Base-by-base conservation (phyloP, 179 eudicot genomes). In the Spergularia azorica region DNA sequence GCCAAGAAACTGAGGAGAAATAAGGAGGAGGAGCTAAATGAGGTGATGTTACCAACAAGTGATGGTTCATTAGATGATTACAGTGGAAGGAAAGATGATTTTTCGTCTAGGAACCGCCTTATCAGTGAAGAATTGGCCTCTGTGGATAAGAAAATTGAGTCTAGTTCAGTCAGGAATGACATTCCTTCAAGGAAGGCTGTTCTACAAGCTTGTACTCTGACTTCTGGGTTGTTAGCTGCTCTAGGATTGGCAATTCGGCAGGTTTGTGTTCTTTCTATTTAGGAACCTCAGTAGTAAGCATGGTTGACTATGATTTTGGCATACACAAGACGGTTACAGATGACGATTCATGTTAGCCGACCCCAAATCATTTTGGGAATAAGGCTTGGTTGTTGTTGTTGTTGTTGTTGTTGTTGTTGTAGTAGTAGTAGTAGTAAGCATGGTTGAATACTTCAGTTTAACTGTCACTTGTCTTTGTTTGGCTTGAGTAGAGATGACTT, bases 181-280 rank as follows among this genome's bases (percentile, higher is more conserved):
- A 54, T 81, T 17, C 86, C 95, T 73, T 89, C 97, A 11, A 91
- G 94, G 84, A 76, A 79, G 79, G 75, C 77, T 74, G 97, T 95
- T 80, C 92, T 95, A 74, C 89, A 86, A 81, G 95, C 97, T 63
- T 95, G 98, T 84, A 86, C 75, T 78, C 74, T 80, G 77, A 93
- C 98, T 73, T 95, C 97, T 74, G 89, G 87, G 61, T 74, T 89
- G 76, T 91, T 95, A 43, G 91, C 89, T 77, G 90, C 85, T 83
- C 72, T 95, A 61, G 97, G 97, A 46, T 78, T 90, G 77, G 52
- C 77, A 32, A 81, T 95, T 77, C 86, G 97, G 62, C 92, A 91
- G 98, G 98, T 95, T 43, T 50, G 77, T 59, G 52, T 66, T 15
- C 39, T 63, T 82, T 12, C n/a, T 17, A 36, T 36, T 43, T 4